phyloP scores from a whole-genome alignment of 345 rosid species.

The Erysimum cheiranthoides region DNA sequence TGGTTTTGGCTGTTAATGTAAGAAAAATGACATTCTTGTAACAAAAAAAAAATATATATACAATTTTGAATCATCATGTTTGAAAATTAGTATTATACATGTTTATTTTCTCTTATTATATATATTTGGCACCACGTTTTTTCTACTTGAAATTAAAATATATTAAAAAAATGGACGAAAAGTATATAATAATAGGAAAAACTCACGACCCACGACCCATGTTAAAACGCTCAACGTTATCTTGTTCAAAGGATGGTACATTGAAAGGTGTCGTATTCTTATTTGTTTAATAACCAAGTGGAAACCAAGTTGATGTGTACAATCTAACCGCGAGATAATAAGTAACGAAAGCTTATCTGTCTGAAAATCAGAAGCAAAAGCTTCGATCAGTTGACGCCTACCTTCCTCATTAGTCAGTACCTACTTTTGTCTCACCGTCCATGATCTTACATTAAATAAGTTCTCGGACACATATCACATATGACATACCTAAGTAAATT shows the following conservation, averaged over 20 bases:
- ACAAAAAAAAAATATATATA: no score
- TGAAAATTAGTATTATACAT: constrained; percentile 9
- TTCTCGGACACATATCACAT: no score
- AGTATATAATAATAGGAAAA: not conserved
- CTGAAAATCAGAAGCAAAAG: constrained; percentile 31
- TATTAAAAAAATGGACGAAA: not conserved
- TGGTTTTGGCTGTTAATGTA: no score
- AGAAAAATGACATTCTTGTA: no score
- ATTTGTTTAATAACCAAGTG: constrained; percentile 18
- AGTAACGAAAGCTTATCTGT: constrained; percentile 21
- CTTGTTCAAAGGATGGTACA: constrained; percentile 12
- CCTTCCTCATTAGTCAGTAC: constrained; percentile 14
- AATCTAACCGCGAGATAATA: constrained; percentile 2
- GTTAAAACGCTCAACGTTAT: constrained; percentile 20
- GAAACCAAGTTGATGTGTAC: constrained; percentile 33
- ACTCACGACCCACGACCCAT: constrained; percentile 4
- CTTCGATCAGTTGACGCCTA: not conserved
- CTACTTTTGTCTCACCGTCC: constrained; percentile 38
- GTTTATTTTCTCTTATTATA: constrained; percentile 5
- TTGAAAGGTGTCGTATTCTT: constrained; percentile 20
- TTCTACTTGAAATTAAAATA: not conserved
- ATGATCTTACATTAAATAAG: not conserved
- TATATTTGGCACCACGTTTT: constrained; percentile 9
- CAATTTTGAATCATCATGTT: not conserved
- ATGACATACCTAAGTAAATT: not conserved